Percentiles rank a stretch among this genome's conserved stretches.
Evolutionary conservation across 2,329 filamentous ascomycete species (phyloP).

Genomic region (Aulographum hederae): DNA sequence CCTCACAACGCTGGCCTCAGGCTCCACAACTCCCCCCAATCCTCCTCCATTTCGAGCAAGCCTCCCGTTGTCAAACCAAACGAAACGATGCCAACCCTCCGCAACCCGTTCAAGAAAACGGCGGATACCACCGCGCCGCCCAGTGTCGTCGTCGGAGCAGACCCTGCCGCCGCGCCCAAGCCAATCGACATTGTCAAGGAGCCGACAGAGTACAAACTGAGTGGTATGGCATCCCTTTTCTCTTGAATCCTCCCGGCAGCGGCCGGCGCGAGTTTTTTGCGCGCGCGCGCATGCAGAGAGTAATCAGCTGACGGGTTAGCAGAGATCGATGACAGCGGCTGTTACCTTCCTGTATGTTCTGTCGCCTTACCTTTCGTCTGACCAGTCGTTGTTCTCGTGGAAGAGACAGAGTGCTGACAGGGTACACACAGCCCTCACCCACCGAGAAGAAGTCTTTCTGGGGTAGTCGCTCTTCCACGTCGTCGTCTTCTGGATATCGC

Average conservation of each 20-base stretch:
- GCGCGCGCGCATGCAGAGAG: slow-evolving; percentile 5
- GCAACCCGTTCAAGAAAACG: slow-evolving; percentile 1
- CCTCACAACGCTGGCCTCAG: too few relatives aligned
- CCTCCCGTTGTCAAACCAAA: too few relatives aligned
- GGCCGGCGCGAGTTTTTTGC: neutral
- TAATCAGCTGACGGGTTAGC: slow-evolving; percentile 9
- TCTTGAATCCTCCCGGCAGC: slow-evolving; percentile 1
- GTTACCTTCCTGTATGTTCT: slow-evolving; percentile 68
- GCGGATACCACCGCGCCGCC: slow-evolving; percentile 5
- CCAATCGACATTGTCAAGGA: slow-evolving; percentile 26
- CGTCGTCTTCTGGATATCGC: slow-evolving; percentile 36
- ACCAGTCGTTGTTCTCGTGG: neutral
- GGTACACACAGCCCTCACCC: slow-evolving; percentile 50
- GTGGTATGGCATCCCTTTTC: slow-evolving; percentile 18
- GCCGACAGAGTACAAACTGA: slow-evolving; percentile 32
- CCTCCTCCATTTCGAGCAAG: too few relatives aligned
- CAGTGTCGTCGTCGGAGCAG: slow-evolving; percentile 16
- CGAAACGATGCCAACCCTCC: slow-evolving; percentile 1
- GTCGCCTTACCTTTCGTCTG: slow-evolving; percentile 1
- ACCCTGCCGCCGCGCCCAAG: slow-evolving; percentile 17
- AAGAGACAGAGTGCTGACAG: slow-evolving; percentile 3
- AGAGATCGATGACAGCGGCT: slow-evolving; percentile 93
- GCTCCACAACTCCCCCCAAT: too few relatives aligned
- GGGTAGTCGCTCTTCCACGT: slow-evolving; percentile 32
- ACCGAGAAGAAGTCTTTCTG: slow-evolving; percentile 70